Evolutionary conservation across 805 yeast genomes (phyloP), one percentile per base, ranked within the genome.

Genomic region (Candida nonsorbophila): DNA sequence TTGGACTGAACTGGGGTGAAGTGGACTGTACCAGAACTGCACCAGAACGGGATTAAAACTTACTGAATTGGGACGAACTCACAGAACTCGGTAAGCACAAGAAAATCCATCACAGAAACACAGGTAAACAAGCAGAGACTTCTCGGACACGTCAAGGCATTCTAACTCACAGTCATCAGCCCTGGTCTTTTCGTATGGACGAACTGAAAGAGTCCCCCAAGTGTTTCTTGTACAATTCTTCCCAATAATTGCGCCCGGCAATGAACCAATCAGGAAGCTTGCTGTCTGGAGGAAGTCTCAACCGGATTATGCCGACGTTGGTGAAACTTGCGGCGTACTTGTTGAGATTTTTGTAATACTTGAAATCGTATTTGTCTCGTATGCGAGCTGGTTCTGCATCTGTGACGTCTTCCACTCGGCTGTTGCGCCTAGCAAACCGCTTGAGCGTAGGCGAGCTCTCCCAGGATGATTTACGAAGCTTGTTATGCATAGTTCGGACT

Each of bases 261-360:
- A 61, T 61, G 43, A 84, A 84, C 96, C 96, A 86, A 2, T 49
- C 59, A 0, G 95, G 94, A n/a, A 86, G 60, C 22, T 68, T 61
- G 8, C 63, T 54, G 28, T 78, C 86, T 6, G 67, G 58, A 0
- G 95, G 94, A 5, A 83, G 63, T 28, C 58, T 60, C 30, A 77
- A 47, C 40, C 56, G 59, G 22, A 72, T 55, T 17, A 51, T 48
- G 11, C 60, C 56, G n/a, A 60, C 62, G 37, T 58, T 57, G 25
- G 55, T 60, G 39, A 47, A 56, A 22, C 48, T 53, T 19, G 47
- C 42, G 15, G 51, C 45, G 18, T 49, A 42, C 36, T 58, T 51
- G 28, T 57, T 53, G 26, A 55, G 44, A 30, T 65, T 62, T 42
- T 62, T 67, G 39, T 74, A 72, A 44, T 68, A 64, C 27, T 43